These are phyloP conservation scores for Coelastrella sp. DNA, from an alignment of 139 green algal species.

Conservation along the genomic window DNA sequence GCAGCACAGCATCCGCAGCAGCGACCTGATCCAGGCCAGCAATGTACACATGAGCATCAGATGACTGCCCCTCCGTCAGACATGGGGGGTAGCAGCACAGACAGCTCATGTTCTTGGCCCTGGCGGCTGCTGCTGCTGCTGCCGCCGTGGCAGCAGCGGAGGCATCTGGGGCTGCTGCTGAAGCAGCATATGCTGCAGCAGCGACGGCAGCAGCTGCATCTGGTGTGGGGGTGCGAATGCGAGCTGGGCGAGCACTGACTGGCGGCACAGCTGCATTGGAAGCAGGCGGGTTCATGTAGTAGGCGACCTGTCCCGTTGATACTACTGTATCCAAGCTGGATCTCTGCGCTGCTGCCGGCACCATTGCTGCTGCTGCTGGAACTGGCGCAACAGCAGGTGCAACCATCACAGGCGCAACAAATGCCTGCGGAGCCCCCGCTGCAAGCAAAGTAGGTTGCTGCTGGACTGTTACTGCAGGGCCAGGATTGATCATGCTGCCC, in stretches of 20 bases:
- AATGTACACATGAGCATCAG: constrained; percentile 26
- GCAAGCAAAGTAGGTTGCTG: not conserved
- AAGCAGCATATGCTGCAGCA: constrained; percentile 9
- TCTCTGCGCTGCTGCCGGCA: not conserved
- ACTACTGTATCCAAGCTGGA: not conserved
- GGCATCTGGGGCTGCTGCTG: not conserved
- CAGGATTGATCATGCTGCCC: not conserved
- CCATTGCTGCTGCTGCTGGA: not conserved
- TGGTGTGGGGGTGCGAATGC: not conserved
- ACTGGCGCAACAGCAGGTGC: not conserved
- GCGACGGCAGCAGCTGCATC: not conserved
- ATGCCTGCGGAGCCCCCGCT: not conserved
- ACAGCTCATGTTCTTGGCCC: not conserved
- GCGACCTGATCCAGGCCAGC: not conserved
- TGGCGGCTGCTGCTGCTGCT: not conserved
- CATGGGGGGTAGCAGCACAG: constrained; percentile 41
- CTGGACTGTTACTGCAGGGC: not conserved
- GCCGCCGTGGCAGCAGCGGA: not conserved
- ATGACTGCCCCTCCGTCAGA: constrained; percentile 8
- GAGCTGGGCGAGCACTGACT: no score
- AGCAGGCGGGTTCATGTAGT: no score
- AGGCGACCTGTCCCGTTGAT: no score
- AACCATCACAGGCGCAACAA: not conserved
- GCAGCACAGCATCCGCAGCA: not conserved
- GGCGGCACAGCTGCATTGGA: no score